Percentiles rank a stretch among this genome's conserved stretches.
Evolutionary conservation across 352 stramenopile species (phyloP).

Genomic region (Phytophthora lateralis): DNA sequence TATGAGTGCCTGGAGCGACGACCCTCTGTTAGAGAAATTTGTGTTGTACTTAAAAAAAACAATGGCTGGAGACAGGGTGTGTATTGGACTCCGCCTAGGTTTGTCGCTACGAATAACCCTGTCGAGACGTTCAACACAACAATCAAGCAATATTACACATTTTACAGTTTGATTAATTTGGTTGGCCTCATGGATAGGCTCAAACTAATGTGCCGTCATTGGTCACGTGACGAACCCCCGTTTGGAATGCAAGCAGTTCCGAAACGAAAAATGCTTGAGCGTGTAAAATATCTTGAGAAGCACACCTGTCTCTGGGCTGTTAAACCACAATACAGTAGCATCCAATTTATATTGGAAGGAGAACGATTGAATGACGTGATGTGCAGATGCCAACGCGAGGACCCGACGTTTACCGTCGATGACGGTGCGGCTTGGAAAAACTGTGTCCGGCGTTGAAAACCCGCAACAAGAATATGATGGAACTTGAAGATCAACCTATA

Average conservation of each 20-base stretch:
- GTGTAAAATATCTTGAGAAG: not conserved
- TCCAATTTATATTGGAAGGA: not conserved
- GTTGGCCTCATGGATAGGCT: constrained; percentile 3
- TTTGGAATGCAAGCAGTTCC: not conserved
- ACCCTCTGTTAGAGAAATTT: not conserved
- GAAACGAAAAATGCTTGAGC: not conserved
- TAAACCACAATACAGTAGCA: not conserved
- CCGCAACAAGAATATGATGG: not conserved
- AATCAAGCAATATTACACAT: constrained; percentile 10
- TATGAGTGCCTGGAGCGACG: not conserved
- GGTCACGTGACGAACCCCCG: not conserved
- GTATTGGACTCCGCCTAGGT: not conserved
- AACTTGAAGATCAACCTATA: not conserved
- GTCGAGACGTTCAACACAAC: constrained; percentile 5
- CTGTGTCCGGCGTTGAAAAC: not conserved
- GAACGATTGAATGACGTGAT: not conserved
- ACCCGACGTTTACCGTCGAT: not conserved
- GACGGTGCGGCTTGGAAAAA: not conserved
- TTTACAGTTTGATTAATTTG: not conserved
- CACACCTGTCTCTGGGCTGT: not conserved
- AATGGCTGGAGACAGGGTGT: constrained; percentile 1
- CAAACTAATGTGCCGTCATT: constrained; percentile 2
- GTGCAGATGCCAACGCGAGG: not conserved
- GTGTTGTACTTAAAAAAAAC: constrained; percentile 4
- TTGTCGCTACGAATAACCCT: not conserved